Conservation (phyloP, 805 yeast genomes). For the Metschnikowia rubicola region DNA sequence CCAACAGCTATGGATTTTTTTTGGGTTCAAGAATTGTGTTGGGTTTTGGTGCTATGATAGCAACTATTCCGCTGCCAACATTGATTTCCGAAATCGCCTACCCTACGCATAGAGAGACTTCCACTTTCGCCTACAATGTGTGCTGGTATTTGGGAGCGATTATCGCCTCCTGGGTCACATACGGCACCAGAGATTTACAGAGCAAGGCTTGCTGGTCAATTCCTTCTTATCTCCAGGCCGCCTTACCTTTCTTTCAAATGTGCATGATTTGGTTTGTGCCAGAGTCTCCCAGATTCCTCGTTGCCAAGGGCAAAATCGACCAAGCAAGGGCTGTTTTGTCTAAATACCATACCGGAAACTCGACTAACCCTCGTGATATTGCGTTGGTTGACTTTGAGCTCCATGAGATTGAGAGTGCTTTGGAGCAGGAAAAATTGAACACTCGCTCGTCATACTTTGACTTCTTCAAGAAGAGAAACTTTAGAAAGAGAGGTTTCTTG, state of each 20-base stretch:
- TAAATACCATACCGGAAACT: conserved; percentile 40
- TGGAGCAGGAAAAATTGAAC: conserved; percentile 36
- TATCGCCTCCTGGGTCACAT: conserved; percentile 50
- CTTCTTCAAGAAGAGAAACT: conserved; percentile 35
- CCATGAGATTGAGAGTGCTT: conserved; percentile 26
- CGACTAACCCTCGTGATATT: conserved; percentile 20
- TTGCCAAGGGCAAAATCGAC: conserved; percentile 39
- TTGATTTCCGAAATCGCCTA: conserved; percentile 49
- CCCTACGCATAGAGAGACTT: conserved; percentile 37
- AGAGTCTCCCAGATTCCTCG: conserved; percentile 47
- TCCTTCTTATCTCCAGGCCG: conserved; percentile 51
- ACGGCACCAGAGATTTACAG: conserved; percentile 36
- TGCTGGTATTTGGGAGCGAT: conserved; percentile 55
- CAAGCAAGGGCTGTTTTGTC: conserved; percentile 42
- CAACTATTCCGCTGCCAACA: conserved; percentile 45
- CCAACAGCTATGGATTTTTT: conserved; percentile 34
- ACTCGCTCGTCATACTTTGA: conserved; percentile 35
- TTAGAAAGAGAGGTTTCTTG: conserved; percentile 41
- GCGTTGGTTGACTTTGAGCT: conserved; percentile 21
- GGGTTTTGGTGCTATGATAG: conserved; percentile 45
- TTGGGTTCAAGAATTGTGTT: conserved; percentile 44
- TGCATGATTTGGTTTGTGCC: conserved; percentile 31
- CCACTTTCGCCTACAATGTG: conserved; percentile 43
- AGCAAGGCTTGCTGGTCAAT: conserved; percentile 47
- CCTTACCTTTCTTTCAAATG: conserved; percentile 43